Conservation (phyloP, 371 early-diverging fungal genomes). For the Funneliformis caledonium region DNA sequence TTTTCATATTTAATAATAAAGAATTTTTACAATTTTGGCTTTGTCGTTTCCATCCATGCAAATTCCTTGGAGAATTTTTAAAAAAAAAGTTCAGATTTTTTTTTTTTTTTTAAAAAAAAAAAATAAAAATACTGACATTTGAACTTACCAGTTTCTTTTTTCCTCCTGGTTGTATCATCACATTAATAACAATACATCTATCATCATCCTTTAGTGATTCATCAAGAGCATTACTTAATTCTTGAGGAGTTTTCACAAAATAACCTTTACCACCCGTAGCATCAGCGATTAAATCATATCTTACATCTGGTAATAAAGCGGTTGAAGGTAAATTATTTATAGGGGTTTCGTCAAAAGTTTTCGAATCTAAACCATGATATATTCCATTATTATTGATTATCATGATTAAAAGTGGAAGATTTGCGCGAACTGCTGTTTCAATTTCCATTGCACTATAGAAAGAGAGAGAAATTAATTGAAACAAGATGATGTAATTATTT, state of each 20-base stretch:
- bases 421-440: constrained; percentile 75
- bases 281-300: constrained; percentile 69
- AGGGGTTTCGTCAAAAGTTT: constrained; percentile 49
- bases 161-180: constrained; percentile 57
- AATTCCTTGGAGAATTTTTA: constrained; percentile 38
- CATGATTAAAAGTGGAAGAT: constrained; percentile 68
- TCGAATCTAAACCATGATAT: constrained; percentile 67
- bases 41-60: constrained; percentile 40
- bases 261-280: constrained; percentile 73
- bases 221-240: constrained; percentile 60
- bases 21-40: constrained; percentile 45
- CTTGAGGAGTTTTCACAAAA: constrained; percentile 63
- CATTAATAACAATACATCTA: constrained; percentile 55
- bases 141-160: constrained; percentile 50
- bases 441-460: constrained; percentile 73
- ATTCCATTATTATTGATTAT: constrained; percentile 86
- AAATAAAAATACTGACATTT: background rate
- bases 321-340: constrained; percentile 61
- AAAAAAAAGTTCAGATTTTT: background rate
- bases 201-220: constrained; percentile 52
- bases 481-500: background rate
- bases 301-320: constrained; percentile 66
- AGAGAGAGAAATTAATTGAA: background rate
- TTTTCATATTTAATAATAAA: background rate
- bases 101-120: background rate